phyloP scores from a whole-genome alignment of 2,329 filamentous ascomycete species.

The Fusarium denticulatum region DNA sequence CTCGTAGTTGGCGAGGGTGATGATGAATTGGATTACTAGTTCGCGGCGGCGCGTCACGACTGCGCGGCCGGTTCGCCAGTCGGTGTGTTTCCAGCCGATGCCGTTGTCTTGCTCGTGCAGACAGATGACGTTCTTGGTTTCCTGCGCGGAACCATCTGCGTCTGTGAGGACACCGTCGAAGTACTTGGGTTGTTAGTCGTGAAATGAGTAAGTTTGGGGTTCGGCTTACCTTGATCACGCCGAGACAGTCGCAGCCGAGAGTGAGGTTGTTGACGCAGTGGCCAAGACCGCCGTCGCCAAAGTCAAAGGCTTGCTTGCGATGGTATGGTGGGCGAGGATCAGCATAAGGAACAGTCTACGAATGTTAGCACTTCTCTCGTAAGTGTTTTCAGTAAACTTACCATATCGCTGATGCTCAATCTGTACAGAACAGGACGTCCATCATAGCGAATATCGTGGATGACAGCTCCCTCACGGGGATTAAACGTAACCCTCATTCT shows the following conservation, averaged over 20 bases:
- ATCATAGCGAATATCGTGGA: constrained; percentile 75
- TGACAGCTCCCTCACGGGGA: constrained; percentile 72
- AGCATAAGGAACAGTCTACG: constrained; percentile 66
- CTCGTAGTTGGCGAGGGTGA: constrained; percentile 77
- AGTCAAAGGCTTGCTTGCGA: constrained; percentile 75
- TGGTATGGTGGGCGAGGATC: constrained; percentile 71
- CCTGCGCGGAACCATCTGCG: constrained; percentile 50
- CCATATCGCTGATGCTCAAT: constrained; percentile 75
- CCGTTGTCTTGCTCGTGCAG: constrained; percentile 78
- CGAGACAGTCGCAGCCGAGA: constrained; percentile 75
- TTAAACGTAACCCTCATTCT: constrained; percentile 75
- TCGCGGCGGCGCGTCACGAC: constrained; percentile 69
- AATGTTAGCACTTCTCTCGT: background rate
- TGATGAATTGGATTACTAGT: constrained; percentile 74
- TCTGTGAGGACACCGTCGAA: constrained; percentile 49
- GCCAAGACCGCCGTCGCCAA: constrained; percentile 73
- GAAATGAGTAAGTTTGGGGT: rapidly evolving
- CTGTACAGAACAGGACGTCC: constrained; percentile 73
- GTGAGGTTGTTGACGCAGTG: constrained; percentile 72
- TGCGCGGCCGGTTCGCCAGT: constrained; percentile 71
- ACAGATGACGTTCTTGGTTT: constrained; percentile 67
- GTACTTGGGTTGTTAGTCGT: constrained; percentile 38
- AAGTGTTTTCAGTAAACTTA: constrained; percentile 29
- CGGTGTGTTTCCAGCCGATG: constrained; percentile 77
- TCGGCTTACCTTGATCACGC: constrained; percentile 59